Base-by-base conservation (phyloP, 2,329 filamentous ascomycete genomes). In the Fusarium guadeloupense region DNA sequence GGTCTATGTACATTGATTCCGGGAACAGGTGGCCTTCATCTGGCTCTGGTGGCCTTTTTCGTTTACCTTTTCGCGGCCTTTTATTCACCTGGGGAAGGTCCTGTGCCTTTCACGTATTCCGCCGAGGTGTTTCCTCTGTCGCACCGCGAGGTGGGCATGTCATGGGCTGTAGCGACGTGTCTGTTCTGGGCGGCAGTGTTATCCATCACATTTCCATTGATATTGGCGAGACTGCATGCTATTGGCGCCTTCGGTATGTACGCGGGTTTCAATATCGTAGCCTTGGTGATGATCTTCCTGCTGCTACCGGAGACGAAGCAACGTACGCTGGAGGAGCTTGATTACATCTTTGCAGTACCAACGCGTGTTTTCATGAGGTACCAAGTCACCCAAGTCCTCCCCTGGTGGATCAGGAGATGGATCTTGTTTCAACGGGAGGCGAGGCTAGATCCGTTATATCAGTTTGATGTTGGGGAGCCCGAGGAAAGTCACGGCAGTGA, bases 131-230 rank as follows among this genome's bases (percentile, higher is more conserved):
- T 88, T 70, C 88, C 89, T 0, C 81, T 90, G 1, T 88, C 86
- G 2, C 88, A 91, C 71, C 82, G 89, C 67, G 89, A 91, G 69
- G 81, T 90, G 20, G 89, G 89, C 52, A 91, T 91, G 89, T 83
- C 82, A 0, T 90, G 83, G 74, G 84, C 87, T 8, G 88, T 90
- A 9, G 85, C 88, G 2, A 89, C 86, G 1, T 89, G 86, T 59
- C 77, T 89, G 8, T 82, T 82, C 67, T 85, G 81, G 81, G 85
- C 84, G 0, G 79, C 83, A 0, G 82, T 90, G 0, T 75, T 88
- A 39, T 82, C 83, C n/a, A 83, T 90, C 45, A 89, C 85, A 0
- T 87, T 88, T 67, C 86, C 86, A 3, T 77, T 83, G 40, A 81
- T 88, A 75, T 73, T 88, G 12, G 71, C 72, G 4, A 67, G 71